Conservation (phyloP, 73 alveolate species). For the Effrenium voratum region DNA sequence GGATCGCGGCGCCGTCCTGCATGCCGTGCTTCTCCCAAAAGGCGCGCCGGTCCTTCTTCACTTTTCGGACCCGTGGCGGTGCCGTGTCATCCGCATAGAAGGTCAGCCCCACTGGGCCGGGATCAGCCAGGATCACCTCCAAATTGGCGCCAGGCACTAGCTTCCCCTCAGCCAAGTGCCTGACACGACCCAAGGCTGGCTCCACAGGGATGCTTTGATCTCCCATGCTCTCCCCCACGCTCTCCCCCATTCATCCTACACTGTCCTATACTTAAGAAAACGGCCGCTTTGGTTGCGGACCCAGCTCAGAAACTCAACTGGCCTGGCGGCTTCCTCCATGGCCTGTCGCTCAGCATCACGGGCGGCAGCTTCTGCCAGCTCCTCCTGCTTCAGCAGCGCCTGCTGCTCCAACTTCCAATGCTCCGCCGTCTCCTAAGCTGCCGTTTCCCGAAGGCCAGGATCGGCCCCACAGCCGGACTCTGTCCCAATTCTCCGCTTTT, state of each 20-base stretch:
- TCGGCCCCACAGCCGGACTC: background rate
- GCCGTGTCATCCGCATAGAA: constrained; percentile 39
- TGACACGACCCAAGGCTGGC: too few species aligned
- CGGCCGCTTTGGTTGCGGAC: too few species aligned
- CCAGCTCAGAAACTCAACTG: too few species aligned
- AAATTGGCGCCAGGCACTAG: constrained; percentile 45
- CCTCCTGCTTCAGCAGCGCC: constrained; percentile 6
- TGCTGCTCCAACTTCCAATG: constrained; percentile 55
- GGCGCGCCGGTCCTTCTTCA: constrained; percentile 35
- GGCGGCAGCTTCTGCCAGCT: constrained; percentile 66
- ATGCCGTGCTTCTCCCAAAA: constrained; percentile 63
- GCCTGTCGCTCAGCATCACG: constrained; percentile 70
- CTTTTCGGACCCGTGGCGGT: constrained; percentile 57
- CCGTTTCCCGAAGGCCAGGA: background rate
- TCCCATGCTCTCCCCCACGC: too few species aligned
- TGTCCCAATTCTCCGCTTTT: too few species aligned
- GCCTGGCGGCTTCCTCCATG: constrained; percentile 57
- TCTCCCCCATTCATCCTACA: too few species aligned
- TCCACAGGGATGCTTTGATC: too few species aligned
- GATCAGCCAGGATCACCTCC: constrained; percentile 59
- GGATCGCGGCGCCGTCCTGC: constrained; percentile 54
- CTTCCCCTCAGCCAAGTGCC: constrained; percentile 54
- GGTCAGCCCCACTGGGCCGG: constrained; percentile 73
- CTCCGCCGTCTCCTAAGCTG: constrained; percentile 53
- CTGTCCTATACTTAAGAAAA: too few species aligned